These are phyloP conservation scores for Geosiphon pyriformis DNA, from an alignment of 192 early-diverging fungal species.

Conservation along the genomic window DNA sequence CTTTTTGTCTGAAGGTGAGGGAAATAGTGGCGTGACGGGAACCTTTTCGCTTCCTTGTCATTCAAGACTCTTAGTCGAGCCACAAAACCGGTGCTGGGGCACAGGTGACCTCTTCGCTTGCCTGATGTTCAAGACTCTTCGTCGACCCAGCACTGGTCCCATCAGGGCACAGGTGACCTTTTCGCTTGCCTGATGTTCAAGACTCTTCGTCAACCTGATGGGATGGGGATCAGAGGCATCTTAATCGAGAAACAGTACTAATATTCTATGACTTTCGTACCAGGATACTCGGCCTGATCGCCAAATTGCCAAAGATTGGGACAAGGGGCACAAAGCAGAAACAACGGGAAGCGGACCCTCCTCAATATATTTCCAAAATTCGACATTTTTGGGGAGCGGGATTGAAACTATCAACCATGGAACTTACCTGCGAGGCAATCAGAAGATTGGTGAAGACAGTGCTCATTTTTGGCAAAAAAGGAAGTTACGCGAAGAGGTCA, in stretches of 20 bases:
- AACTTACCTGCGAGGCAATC: too few relatives aligned
- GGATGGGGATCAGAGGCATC: slow-evolving; percentile 1
- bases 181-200: slow-evolving; percentile 1
- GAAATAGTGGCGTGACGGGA: slow-evolving; percentile 4
- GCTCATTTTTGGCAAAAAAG: too few relatives aligned
- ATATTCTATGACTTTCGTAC: background rate
- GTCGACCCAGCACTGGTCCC: slow-evolving; percentile 11
- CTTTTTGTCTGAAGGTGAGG: slow-evolving; percentile 2
- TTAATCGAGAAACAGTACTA: too few relatives aligned
- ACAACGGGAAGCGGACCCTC: background rate
- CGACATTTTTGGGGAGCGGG: background rate
- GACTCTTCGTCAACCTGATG: slow-evolving; percentile 6
- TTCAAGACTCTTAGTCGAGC: slow-evolving; percentile 17
- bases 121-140: background rate
- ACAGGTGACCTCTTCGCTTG: background rate
- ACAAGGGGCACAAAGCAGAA: too few relatives aligned
- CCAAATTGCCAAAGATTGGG: background rate
- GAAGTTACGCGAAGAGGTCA: too few relatives aligned
- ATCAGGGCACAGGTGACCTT: slow-evolving; percentile 14
- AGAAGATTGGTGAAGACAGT: too few relatives aligned
- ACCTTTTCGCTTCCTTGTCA: slow-evolving; percentile 19
- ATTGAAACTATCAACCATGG: too few relatives aligned
- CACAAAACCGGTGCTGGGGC: slow-evolving; percentile 20
- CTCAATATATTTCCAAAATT: background rate
- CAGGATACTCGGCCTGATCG: background rate